Evolutionary conservation across 495 filamentous ascomycete species (phyloP), one percentile per base, ranked within the genome.

Genomic region (Xylaria venustula): DNA sequence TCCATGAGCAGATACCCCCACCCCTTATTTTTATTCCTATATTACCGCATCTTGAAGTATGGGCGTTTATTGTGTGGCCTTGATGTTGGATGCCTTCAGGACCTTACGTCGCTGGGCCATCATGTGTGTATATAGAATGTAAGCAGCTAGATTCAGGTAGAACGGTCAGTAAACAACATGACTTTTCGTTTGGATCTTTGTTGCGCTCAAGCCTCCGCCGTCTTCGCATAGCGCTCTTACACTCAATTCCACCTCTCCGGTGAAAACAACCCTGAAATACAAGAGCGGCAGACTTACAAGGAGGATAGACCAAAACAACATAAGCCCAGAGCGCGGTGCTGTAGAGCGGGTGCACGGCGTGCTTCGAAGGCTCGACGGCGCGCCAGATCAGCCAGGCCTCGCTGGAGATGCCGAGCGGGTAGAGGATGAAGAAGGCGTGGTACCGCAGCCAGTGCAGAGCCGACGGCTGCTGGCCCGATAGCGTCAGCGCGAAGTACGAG

Each of bases 51-150:
- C 15, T 54, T 0, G 40, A 19, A 19, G 20, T 11, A 22, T 19
- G 1, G 34, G 15, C 11, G 12, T 41, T 58, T 46, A 57, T 49
- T 67, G 58, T 20, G 68, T 44, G 42, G 73, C 67, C 68, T 76
- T 78, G 57, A 63, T 70, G 58, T 75, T 67, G 67, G 87, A 82
- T 44, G 80, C 82, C 65, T 79, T 81, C 77, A 88, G 82, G 60
- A 88, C 83, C 84, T 89, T 95, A 52, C 86, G 79, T 62, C 93
- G 80, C 81, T 98, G 95, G 46, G 79, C 76, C 74, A 98, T 89
- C 94, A 98, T 98, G 75, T 98, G 89, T 22, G 89, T 90, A 70
- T 92, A 98, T 57, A 98, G 80, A 53, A 95, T 84, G 65, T 92
- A 93, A 22, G 90, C 88, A 20, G 92, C 93, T 94, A 66, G 40